Evolutionary conservation across 805 yeast species (phyloP).

Genomic region (Saitoella complicata): DNA sequence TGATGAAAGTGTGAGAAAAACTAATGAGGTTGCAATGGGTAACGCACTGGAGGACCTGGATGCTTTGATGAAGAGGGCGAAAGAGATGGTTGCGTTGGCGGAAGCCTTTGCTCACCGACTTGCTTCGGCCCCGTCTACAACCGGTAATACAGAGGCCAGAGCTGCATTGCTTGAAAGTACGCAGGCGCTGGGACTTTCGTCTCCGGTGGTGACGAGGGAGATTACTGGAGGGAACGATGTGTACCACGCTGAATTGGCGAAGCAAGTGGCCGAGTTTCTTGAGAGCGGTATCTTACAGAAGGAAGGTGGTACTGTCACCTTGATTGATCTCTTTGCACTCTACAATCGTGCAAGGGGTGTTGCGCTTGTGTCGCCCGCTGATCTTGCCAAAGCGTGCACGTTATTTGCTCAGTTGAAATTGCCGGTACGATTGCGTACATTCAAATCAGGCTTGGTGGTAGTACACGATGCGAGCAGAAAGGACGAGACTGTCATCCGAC

Average conservation of each 20-base stretch:
- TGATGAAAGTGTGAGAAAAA: constrained; percentile 37
- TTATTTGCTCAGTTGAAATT: constrained; percentile 40
- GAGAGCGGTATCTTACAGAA: constrained; percentile 29
- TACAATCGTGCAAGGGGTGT: constrained; percentile 51
- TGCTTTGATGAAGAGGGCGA: constrained; percentile 60
- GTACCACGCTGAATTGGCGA: constrained; percentile 43
- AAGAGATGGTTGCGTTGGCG: constrained; percentile 45
- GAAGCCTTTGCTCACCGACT: constrained; percentile 21
- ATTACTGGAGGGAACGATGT: constrained; percentile 20
- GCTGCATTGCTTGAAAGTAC: constrained; percentile 22
- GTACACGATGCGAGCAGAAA: constrained; percentile 26
- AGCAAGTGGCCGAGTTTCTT: constrained; percentile 65
- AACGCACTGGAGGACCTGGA: constrained; percentile 63
- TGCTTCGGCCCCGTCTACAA: constrained; percentile 19
- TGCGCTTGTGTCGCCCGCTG: constrained; percentile 53
- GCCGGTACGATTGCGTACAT: constrained; percentile 33
- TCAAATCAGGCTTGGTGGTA: constrained; percentile 26
- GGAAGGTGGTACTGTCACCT: constrained; percentile 43
- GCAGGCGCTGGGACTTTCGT: constrained; percentile 20
- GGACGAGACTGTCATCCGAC: constrained; percentile 20
- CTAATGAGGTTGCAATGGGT: constrained; percentile 44
- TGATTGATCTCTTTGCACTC: constrained; percentile 45
- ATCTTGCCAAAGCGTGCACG: constrained; percentile 45
- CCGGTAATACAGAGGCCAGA: constrained; percentile 20
- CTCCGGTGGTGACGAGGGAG: constrained; percentile 21